Conservation (phyloP, 495 filamentous ascomycete species). For the Extremus antarcticus region DNA sequence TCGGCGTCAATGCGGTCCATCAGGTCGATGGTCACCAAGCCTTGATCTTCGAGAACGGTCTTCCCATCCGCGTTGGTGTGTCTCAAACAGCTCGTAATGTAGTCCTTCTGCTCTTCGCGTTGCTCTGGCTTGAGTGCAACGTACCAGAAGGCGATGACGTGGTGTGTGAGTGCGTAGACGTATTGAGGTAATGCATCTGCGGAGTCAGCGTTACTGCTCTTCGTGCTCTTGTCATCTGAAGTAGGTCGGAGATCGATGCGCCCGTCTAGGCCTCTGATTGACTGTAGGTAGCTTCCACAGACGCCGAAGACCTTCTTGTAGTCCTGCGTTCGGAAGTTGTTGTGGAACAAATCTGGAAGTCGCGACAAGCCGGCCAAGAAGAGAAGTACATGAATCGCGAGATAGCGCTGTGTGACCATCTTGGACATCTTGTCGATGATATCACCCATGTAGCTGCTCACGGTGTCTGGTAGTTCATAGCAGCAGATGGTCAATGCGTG, state of each 20-base stretch:
- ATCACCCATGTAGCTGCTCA: conserved; percentile 66
- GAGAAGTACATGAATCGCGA: conserved; percentile 89
- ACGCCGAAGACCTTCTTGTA: conserved; percentile 90
- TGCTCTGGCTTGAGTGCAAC: conserved; percentile 74
- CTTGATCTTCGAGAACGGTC: conserved; percentile 78
- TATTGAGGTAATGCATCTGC: conserved; percentile 58
- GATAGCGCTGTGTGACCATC: conserved; percentile 81
- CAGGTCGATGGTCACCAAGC: conserved; percentile 85
- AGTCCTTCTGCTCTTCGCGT: conserved; percentile 69
- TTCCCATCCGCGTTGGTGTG: conserved; percentile 60
- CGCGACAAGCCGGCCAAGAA: conserved; percentile 81
- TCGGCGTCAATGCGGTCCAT: conserved; percentile 65
- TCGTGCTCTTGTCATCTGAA: conserved; percentile 32
- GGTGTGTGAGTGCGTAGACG: conserved; percentile 82
- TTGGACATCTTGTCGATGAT: conserved; percentile 88
- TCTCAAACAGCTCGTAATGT: conserved; percentile 84
- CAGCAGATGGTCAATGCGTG: conserved; percentile 90
- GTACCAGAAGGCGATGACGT: conserved; percentile 96
- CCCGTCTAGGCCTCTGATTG: conserved; percentile 45
- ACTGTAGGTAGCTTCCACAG: conserved; percentile 82
- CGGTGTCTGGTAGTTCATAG: conserved; percentile 75
- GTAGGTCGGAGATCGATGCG: conserved; percentile 32
- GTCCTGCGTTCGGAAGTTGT: conserved; percentile 80
- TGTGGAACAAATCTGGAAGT: conserved; percentile 71
- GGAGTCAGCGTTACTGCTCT: conserved; percentile 38